Conservation (phyloP, 2,329 filamentous ascomycete species). For the Cadophora sp. region DNA sequence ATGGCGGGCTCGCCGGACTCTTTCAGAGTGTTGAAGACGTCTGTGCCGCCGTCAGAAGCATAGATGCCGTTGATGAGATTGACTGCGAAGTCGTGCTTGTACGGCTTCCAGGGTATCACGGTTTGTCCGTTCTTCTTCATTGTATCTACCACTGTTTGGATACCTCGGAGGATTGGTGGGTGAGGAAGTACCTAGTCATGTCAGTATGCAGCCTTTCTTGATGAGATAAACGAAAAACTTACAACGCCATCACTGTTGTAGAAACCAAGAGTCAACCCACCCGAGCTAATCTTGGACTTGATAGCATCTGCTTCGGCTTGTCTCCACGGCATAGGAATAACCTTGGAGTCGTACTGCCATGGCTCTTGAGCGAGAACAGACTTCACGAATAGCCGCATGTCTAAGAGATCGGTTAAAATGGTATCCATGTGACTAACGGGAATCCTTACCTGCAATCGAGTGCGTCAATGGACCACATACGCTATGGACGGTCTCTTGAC, state of each 20-base stretch:
- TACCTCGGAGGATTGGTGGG: constrained; percentile 46
- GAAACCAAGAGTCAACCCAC: constrained; percentile 47
- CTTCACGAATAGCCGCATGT: constrained; percentile 47
- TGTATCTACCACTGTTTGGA: constrained; percentile 43
- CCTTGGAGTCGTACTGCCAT: constrained; percentile 49
- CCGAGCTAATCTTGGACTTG: constrained; percentile 46
- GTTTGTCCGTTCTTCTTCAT: constrained; percentile 47
- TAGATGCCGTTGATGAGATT: constrained; percentile 41
- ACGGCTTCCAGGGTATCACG: constrained; percentile 46
- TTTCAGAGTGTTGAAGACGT: constrained; percentile 34
- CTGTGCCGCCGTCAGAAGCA: constrained; percentile 38
- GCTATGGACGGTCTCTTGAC: constrained; percentile 50
- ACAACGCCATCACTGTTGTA: constrained; percentile 47
- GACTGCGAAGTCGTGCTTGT: constrained; percentile 44
- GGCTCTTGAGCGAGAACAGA: constrained; percentile 45
- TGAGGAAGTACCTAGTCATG: constrained; percentile 44
- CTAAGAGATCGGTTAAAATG: constrained; percentile 37
- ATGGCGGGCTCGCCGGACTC: constrained; percentile 48
- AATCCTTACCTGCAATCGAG: constrained; percentile 48
- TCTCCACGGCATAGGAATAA: constrained; percentile 49
- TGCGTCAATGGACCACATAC: constrained; percentile 45
- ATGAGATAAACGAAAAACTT: constrained; percentile 19
- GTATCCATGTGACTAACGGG: constrained; percentile 28
- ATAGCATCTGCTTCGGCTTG: constrained; percentile 41
- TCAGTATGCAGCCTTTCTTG: neutral